Evolutionary conservation across 208 protist genomes (phyloP), one percentile per base, ranked within the genome.

Genomic region (Crithidia mellificae): DNA sequence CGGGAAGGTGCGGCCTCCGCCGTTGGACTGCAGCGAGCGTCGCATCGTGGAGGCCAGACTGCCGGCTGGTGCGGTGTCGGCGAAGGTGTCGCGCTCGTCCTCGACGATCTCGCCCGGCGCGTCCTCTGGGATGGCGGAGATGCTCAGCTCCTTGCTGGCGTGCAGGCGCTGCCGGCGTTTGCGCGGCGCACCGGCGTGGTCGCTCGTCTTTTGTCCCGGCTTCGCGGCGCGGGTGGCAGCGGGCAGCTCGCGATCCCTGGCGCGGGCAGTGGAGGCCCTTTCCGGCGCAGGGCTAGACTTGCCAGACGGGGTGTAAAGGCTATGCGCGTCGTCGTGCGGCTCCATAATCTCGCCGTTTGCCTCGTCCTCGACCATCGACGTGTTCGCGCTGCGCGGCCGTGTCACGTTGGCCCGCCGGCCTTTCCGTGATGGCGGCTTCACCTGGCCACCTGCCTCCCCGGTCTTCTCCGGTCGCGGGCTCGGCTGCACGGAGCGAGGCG

Each of bases 121-220:
- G 24, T 82, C 67, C 1, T 86, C 77, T 1, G 77, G 81, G 14
- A 86, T 52, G 20, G 66, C 76, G 2, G 81, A 86, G 46, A 84
- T 63, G 59, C 74, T 84, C 49, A 84, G 53, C 56, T 80, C 73
- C 32, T 75, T 72, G 52, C 65, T 74, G 14, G 64, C 44, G 52
- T 52, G 61, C 43, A 65, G 68, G 14, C 78, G 68, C 50, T 74
- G 63, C 56, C 70, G 70, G 11, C 78, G 72, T 57, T 44, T 66
- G 47, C 56, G 51, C 30, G 20, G 34, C n/a, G 72, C 47, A 6
- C 34, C 29, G 15, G 41, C 5, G 34, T 44, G 14, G n/a, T 59
- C 63, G 29, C 38, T 54, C 39, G 47, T 20, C 57, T 34, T 66
- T 4, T 24, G 8, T 19, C 25, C 56, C 5, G 8, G 19, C 30